These are phyloP conservation scores for Penicillium digitatum DNA, from an alignment of 2,329 filamentous ascomycete species.

Conservation along the genomic window DNA sequence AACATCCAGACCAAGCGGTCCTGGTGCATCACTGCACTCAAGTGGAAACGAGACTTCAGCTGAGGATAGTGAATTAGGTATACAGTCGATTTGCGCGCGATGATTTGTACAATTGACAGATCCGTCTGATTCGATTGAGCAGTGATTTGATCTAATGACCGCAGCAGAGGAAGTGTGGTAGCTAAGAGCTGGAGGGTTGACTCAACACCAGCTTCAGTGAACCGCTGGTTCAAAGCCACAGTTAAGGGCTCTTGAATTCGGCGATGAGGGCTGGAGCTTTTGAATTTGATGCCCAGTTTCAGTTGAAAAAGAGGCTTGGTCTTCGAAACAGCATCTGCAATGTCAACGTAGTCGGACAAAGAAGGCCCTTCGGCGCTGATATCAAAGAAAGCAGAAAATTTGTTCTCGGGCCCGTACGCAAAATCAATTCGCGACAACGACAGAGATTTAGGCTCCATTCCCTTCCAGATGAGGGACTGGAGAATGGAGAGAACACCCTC, in stretches of 20 bases:
- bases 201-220: constrained; percentile 30
- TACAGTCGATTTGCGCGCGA: constrained; percentile 34
- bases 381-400: constrained; percentile 31
- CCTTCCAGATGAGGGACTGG: constrained; percentile 33
- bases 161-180: constrained; percentile 39
- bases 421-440: constrained; percentile 38
- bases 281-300: constrained; percentile 34
- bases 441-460: constrained; percentile 31
- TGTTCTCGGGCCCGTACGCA: constrained; percentile 30
- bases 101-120: constrained; percentile 31
- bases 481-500: constrained; percentile 37
- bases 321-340: constrained; percentile 21
- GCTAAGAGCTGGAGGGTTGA: constrained; percentile 31
- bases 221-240: constrained; percentile 33
- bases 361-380: constrained; percentile 27
- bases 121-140: constrained; percentile 21
- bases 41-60: constrained; percentile 32
- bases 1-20: constrained; percentile 36
- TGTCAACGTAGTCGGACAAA: constrained; percentile 19
- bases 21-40: constrained; percentile 28
- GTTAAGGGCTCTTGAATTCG: constrained; percentile 41
- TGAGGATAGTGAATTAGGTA: constrained; percentile 37
- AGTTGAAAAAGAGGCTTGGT: constrained; percentile 27
- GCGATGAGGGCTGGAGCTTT: constrained; percentile 38
- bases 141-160: constrained; percentile 36